A percentile compares a stretch with the other conserved stretches of the same genome.
phyloP scores from a whole-genome alignment of 2,329 filamentous ascomycete species.

The Leptographium lundbergii region DNA sequence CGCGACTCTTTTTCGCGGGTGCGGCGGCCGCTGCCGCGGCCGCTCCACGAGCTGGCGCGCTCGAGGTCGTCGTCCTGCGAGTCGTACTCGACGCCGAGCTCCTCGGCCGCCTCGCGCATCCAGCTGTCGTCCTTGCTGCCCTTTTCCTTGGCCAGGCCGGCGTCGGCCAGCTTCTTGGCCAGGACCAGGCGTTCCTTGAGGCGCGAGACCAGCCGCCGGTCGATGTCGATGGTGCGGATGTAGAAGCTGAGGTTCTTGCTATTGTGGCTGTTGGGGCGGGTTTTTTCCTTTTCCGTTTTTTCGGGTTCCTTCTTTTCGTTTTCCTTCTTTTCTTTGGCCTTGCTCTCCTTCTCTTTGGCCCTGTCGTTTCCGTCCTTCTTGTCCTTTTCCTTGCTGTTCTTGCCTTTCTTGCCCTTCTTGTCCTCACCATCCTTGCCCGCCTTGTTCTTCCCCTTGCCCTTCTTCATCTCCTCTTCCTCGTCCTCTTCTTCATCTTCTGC shows the following conservation, averaged over 20 bases:
- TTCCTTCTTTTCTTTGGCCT: too few species aligned
- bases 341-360: background rate
- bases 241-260: slow-evolving; percentile 32
- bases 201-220: slow-evolving; percentile 63
- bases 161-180: slow-evolving; percentile 79
- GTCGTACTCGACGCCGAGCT: slow-evolving; percentile 89
- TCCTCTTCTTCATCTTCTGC: background rate
- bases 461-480: slow-evolving; percentile 26
- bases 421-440: slow-evolving; percentile 11
- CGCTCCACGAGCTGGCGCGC: slow-evolving; percentile 53
- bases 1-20: slow-evolving; percentile 61
- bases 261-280: background rate
- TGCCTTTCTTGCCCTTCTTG: background rate
- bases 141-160: slow-evolving; percentile 76
- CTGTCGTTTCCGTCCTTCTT: background rate
- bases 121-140: slow-evolving; percentile 72
- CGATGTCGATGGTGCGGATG: slow-evolving; percentile 71
- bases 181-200: slow-evolving; percentile 67
- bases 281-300: slow-evolving; percentile 18
- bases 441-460: background rate
- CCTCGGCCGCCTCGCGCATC: slow-evolving; percentile 73
- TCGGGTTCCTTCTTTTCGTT: background rate
- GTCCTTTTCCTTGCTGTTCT: background rate
- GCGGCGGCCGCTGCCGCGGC: slow-evolving; percentile 60
- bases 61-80: slow-evolving; percentile 83